A percentile compares a stretch with the other conserved stretches of the same genome.
These are phyloP conservation scores for Saraca asoca DNA, from an alignment of 331 rosid species.

Conservation along the genomic window DNA sequence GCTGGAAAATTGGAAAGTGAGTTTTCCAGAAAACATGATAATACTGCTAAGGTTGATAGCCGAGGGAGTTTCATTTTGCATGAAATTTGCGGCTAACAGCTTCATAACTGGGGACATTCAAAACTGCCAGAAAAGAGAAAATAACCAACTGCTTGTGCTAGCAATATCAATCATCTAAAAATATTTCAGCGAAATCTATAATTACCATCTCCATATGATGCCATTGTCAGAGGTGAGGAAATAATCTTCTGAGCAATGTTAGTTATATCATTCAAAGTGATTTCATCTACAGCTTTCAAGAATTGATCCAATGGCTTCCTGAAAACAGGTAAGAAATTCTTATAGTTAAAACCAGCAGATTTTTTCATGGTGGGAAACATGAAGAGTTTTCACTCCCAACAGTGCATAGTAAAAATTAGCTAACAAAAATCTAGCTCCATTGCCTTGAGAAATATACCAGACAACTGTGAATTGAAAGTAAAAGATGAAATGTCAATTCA, in stretches of 20 bases:
- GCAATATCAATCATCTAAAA: too few species aligned
- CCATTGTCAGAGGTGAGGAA: slow-evolving; percentile 94
- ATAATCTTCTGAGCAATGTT: slow-evolving; percentile 64
- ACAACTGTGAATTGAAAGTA: too few species aligned
- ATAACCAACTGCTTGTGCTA: too few species aligned
- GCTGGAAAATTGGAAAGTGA: slow-evolving; percentile 43
- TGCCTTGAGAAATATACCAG: too few species aligned
- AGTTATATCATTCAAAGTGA: slow-evolving; percentile 69
- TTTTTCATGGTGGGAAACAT: background rate
- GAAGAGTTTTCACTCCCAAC: background rate
- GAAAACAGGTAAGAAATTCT: slow-evolving; percentile 27
- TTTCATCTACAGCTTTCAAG: slow-evolving; percentile 76
- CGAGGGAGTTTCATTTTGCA: background rate
- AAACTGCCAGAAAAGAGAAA: too few species aligned
- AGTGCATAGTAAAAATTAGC: background rate
- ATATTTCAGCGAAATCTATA: background rate
- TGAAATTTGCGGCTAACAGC: too few species aligned
- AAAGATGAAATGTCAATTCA: too few species aligned
- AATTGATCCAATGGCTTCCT: slow-evolving; percentile 90
- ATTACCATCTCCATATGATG: slow-evolving; percentile 86
- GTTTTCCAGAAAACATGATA: slow-evolving; percentile 9
- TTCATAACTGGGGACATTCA: too few species aligned
- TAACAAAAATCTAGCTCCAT: too few species aligned
- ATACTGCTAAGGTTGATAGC: slow-evolving; percentile 8
- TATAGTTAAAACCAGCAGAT: background rate